Evolutionary conservation across 192 early-diverging fungal genomes (phyloP), one percentile per base, ranked within the genome.

Genomic region (Funneliformis geosporum): DNA sequence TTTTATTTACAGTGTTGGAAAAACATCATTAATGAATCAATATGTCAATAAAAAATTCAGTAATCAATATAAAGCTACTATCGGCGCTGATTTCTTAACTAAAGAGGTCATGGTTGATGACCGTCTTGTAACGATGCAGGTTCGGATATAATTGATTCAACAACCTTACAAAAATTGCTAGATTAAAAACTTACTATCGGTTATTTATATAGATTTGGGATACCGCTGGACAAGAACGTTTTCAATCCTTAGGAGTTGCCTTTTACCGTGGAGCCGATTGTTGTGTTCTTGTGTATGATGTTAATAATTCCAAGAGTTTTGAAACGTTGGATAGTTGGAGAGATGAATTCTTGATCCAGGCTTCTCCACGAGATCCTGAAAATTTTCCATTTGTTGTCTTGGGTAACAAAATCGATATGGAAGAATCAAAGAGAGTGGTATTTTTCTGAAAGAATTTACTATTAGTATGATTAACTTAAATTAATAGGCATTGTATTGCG

Each of bases 231-330:
- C 98, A 99, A 86, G 98, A 99, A 87, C 92, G 96, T 73, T 99
- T 99, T 88, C 98, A 99, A 85, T 92, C 90, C 50, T 90, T 99
- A 38, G 98, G 98, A 28, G 98, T 99, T 66, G 98, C 98, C 8
- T 99, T 99, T 80, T 99, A 99, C 73, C 93, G 97, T 71, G 98
- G 98, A 62, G 97, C 98, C 16, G 98, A 99, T 87, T 99, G 97
- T 89, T 99, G 98, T 82, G 96, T 98, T 55, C 88, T 99, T 44
- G 94, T 95, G 43, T 98, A 95, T 82, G 98, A 99, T 80, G 97
- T 99, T 75, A 98, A 95, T 82, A 97, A 96, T 84, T 87, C 87
- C 60, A 96, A 95, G 84, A 93, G 91, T 83, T 99, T 98, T 82
- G 97, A 99, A 81, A 95, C 94, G 27, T 87, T 99, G 83, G 96